Evolutionary conservation across 2,329 filamentous ascomycete genomes (phyloP).

Genomic region (Penicillium sp.): DNA sequence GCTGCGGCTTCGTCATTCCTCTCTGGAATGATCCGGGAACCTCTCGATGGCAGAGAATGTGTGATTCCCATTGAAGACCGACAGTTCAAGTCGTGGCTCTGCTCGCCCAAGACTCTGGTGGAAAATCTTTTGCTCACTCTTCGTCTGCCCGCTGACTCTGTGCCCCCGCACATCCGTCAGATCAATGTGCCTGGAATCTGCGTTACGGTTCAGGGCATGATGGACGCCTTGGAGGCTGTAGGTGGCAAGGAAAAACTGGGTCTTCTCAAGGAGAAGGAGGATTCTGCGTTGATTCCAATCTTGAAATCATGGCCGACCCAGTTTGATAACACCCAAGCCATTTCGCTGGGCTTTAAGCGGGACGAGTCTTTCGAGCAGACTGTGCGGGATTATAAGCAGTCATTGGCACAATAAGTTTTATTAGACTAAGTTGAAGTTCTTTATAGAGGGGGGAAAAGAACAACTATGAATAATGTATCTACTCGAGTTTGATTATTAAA

Average conservation of each 20-base stretch:
- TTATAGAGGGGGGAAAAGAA: too few relatives aligned
- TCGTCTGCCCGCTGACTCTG: slow-evolving; percentile 42
- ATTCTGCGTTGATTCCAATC: slow-evolving; percentile 52
- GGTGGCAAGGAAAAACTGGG: slow-evolving; percentile 53
- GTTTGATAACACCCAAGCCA: slow-evolving; percentile 54
- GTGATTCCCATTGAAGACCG: slow-evolving; percentile 53
- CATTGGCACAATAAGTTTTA: slow-evolving; percentile 15
- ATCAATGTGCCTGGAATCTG: slow-evolving; percentile 58
- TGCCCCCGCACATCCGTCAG: slow-evolving; percentile 49
- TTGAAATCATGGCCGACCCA: slow-evolving; percentile 57
- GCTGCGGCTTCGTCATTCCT: slow-evolving; percentile 64
- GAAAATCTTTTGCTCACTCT: slow-evolving; percentile 55
- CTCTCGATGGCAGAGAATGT: slow-evolving; percentile 56
- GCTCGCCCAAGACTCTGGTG: slow-evolving; percentile 54
- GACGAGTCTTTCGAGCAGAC: slow-evolving; percentile 56
- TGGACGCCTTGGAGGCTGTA: slow-evolving; percentile 56
- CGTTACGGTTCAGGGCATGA: slow-evolving; percentile 56
- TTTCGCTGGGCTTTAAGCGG: slow-evolving; percentile 52
- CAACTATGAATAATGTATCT: too few relatives aligned
- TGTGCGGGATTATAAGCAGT: slow-evolving; percentile 56
- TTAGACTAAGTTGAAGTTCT: not conserved
- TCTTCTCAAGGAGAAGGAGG: slow-evolving; percentile 54
- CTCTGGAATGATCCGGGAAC: slow-evolving; percentile 63
- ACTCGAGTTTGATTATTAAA: not conserved
- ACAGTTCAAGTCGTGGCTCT: slow-evolving; percentile 54